Evolutionary conservation across 1,284 basidiomycete genomes (phyloP).

Genomic region (Neolentinus lepideus): DNA sequence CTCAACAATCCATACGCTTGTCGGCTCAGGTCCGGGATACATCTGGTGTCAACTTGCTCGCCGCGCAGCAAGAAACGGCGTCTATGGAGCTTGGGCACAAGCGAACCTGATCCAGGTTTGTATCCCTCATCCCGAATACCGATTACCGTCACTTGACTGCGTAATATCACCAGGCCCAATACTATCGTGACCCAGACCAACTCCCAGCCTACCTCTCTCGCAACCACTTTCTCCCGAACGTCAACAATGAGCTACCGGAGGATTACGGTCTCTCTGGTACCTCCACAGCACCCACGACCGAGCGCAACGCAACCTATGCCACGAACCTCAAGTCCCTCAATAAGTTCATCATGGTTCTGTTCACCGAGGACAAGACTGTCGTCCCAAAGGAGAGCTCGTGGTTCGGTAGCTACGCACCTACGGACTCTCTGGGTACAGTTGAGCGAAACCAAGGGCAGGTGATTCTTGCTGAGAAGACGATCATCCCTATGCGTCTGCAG

Average conservation of each 20-base stretch:
- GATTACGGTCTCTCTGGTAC: neutral
- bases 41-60: constrained; percentile 61
- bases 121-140: neutral
- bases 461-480: constrained; percentile 24
- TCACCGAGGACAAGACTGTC: constrained; percentile 68
- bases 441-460: constrained; percentile 4
- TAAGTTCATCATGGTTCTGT: constrained; percentile 60
- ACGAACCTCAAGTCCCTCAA: constrained; percentile 51
- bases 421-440: neutral
- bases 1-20: too few relatives aligned
- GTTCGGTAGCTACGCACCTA: constrained; percentile 64
- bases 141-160: too few relatives aligned
- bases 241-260: constrained; percentile 62
- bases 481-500: constrained; percentile 73
- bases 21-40: neutral
- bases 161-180: constrained; percentile 74
- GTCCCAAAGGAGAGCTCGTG: constrained; percentile 80
- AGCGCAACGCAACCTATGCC: constrained; percentile 54
- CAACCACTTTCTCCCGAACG: constrained; percentile 66
- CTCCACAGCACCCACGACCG: constrained; percentile 13
- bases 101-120: constrained; percentile 69
- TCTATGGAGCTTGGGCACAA: constrained; percentile 84
- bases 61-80: constrained; percentile 62
- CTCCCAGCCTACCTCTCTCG: constrained; percentile 62
- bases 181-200: constrained; percentile 83